Conservation (phyloP, 371 early-diverging fungal species). For the Syncephalastrum contaminatum region DNA sequence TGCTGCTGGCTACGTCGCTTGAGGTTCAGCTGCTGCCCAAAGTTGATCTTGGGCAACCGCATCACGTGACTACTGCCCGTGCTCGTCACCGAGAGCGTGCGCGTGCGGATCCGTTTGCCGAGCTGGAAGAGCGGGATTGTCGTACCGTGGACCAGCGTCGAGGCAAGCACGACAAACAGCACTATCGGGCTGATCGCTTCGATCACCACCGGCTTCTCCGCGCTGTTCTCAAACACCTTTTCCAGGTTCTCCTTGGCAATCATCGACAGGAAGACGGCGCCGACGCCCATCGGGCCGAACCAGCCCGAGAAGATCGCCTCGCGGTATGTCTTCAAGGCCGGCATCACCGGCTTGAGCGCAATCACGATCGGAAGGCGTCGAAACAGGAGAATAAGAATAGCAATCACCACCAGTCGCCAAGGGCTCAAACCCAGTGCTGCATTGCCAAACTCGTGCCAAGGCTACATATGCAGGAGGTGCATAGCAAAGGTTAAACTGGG, state of each 20-base stretch:
- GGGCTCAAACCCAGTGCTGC: slow-evolving; percentile 45
- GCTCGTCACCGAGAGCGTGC: slow-evolving; percentile 42
- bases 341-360: slow-evolving; percentile 64
- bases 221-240: slow-evolving; percentile 25
- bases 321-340: slow-evolving; percentile 68
- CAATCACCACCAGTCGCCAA: slow-evolving; percentile 69
- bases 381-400: slow-evolving; percentile 73
- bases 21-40: slow-evolving; percentile 21
- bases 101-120: slow-evolving; percentile 38
- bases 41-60: slow-evolving; percentile 24
- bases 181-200: slow-evolving; percentile 62
- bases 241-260: slow-evolving; percentile 57
- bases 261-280: slow-evolving; percentile 81
- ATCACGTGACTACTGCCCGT: slow-evolving; percentile 23
- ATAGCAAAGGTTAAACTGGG: background rate
- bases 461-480: slow-evolving; percentile 33
- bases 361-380: slow-evolving; percentile 84
- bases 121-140: slow-evolving; percentile 75
- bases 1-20: slow-evolving; percentile 11
- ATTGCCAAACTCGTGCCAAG: slow-evolving; percentile 69
- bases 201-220: slow-evolving; percentile 28
- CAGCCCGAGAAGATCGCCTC: slow-evolving; percentile 95
- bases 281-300: slow-evolving; percentile 93
- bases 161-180: slow-evolving; percentile 73
- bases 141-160: slow-evolving; percentile 83